These are phyloP conservation scores for Penicillium cinerascens DNA, from an alignment of 495 filamentous ascomycete species.

Conservation along the genomic window DNA sequence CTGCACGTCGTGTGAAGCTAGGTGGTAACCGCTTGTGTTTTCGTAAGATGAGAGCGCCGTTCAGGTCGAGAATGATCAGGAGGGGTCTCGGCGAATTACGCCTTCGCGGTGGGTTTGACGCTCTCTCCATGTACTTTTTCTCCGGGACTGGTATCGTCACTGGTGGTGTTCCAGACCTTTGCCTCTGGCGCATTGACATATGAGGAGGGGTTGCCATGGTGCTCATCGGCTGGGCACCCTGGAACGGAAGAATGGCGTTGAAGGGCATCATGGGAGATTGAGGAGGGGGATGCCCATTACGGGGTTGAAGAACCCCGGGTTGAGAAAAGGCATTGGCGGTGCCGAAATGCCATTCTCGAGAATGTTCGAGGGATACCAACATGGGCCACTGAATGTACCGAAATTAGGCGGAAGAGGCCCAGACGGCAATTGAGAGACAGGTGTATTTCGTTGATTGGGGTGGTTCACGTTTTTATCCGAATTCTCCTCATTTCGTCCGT, in stretches of 20 bases:
- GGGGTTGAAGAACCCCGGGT: conserved; percentile 3
- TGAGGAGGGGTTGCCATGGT: conserved; percentile 17
- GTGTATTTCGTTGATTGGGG: background rate
- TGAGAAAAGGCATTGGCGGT: conserved; percentile 7
- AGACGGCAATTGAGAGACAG: background rate
- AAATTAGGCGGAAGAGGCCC: conserved; percentile 6
- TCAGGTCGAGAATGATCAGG: conserved; percentile 85
- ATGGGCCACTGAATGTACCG: conserved; percentile 13
- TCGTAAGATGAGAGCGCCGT: conserved; percentile 82
- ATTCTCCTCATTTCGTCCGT: no score
- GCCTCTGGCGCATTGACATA: background rate
- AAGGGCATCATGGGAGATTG: conserved; percentile 10
- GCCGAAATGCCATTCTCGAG: background rate
- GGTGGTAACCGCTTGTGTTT: conserved; percentile 46
- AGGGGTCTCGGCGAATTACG: conserved; percentile 43
- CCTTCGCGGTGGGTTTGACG: conserved; percentile 28
- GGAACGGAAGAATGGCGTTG: conserved; percentile 5
- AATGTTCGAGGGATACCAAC: conserved; percentile 10
- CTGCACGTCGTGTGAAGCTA: conserved; percentile 58
- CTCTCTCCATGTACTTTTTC: conserved; percentile 41
- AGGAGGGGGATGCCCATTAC: background rate
- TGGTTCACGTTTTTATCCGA: no score
- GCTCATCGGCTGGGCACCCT: conserved; percentile 15
- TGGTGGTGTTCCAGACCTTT: conserved; percentile 13
- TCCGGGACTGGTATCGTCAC: conserved; percentile 32